Conservation (phyloP, 192 early-diverging fungal species). For the Piromyces sp. region DNA sequence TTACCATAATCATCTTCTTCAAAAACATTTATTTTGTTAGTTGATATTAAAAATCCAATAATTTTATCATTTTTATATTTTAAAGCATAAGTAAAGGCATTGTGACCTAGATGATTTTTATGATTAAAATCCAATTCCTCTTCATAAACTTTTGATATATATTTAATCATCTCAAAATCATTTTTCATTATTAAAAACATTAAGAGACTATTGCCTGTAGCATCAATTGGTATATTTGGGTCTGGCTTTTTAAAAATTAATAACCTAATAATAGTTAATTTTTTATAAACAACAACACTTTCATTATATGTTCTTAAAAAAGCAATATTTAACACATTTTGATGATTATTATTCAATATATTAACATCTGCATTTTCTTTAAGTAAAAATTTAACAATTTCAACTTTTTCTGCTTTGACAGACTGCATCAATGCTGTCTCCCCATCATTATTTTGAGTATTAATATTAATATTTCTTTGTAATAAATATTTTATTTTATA, state of each 20-base stretch:
- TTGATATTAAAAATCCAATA: background rate
- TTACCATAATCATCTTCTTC: background rate
- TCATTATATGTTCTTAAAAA: background rate
- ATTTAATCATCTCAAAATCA: background rate
- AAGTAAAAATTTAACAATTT: background rate
- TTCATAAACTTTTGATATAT: background rate
- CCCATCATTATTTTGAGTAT: background rate
- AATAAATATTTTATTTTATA: background rate
- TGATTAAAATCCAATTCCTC: background rate
- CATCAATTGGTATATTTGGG: background rate
- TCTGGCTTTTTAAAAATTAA: background rate
- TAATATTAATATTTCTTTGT: background rate
- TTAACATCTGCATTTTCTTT: background rate
- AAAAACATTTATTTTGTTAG: background rate
- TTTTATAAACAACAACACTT: background rate
- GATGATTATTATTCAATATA: background rate
- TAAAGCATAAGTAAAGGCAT: background rate
- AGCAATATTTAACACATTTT: background rate
- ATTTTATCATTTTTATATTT: background rate
- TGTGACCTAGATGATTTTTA: background rate
- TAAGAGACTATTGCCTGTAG: background rate
- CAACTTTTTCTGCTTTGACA: background rate
- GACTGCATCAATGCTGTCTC: background rate
- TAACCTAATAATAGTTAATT: background rate
- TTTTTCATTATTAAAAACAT: background rate